Base-by-base conservation (phyloP, 2,329 filamentous ascomycete genomes). In the Aspergillus pseudoviridinutans region DNA sequence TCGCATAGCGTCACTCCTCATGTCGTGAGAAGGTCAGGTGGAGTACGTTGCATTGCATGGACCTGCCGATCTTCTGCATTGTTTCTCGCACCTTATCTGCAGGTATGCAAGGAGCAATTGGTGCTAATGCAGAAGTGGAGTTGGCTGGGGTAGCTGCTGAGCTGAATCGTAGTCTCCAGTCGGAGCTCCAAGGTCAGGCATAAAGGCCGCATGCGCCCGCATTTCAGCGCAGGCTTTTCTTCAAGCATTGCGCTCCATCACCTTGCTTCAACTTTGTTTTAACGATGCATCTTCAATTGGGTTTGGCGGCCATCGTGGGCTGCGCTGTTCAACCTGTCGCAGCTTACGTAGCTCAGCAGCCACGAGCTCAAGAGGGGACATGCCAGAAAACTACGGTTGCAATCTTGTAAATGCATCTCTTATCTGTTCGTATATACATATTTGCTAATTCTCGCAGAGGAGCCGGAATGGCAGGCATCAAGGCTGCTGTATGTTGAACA, bases 381-480 rank as follows among this genome's bases (percentile, higher is more conserved):
- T 72, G 70, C 50, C 63, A 62, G n/a, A 67, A 68, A 59, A 71
- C 70, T 3, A 70, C 64, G 10, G 69, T 72, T 38, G 69, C 67
- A 1, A 67, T 72, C 22, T 51, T 71, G 68, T 72, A 51, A 35
- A 66, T 57, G 38, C 29, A 7, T 22, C 4, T n/a, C 49, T 52
- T n/a, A 51, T 14, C n/a, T 27, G 17, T 27, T 27, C 24, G 17
- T 35, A 25, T 20, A 12, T 3, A n/a, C 22, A 29, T 10, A 20
- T 20, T 8, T 29, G 22, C 50, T 64, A 27, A 63, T 1, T 12
- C 3, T 1, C 3, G 3, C 35, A 72, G 66, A 29, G 86, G 86
- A 32, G 86, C 80, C 14, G 86, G 86, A 10, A 81, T 85, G 50
- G 79, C 85, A 1, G 86, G 86, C 7, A 83, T 88, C 47, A 83